Evolutionary conservation across 2,329 filamentous ascomycete species (phyloP), one percentile per base, ranked within the genome.

Genomic region (Coniochaeta sp.): DNA sequence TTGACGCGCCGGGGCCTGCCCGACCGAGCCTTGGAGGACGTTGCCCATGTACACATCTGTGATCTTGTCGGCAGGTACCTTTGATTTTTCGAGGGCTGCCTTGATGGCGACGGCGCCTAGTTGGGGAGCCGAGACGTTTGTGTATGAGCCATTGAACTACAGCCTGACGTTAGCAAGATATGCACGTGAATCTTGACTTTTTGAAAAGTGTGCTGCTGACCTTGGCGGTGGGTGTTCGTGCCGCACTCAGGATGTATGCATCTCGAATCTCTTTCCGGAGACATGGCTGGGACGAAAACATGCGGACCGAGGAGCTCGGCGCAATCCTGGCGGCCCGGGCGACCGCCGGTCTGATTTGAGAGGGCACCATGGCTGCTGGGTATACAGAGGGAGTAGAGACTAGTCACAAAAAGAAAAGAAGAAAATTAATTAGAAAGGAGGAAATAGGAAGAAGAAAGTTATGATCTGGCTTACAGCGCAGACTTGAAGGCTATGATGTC

Each of bases 41-140:
- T 97, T 96, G 71, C 95, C 95, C 90, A 98, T 96, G 79, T 98
- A 98, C 17, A 98, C 91, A 75, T 96, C 90, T 64, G 88, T 89
- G 69, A 98, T 91, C 71, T 89, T 89, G 36, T 88, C 86, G 58
- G 86, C 74, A 1, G 95, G 93, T 7, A 98, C 83, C 65, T 86
- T 88, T 58, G 93, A 96, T 75, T 95, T 96, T 67, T 88, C 84
- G 59, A 99, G 76, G 31, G 95, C 95, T 55, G 91, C 89, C 75
- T 93, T 95, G 79, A 99, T 98, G 61, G 93, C 95, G 17, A 88
- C 87, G 33, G 93, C 91, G 66, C 91, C 95, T 55, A 99, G 89
- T 70, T 90, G 83, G n/a, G 95, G 89, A 11, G 93, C 93, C 3
- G 92, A 81, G 34, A 98, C 86, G 55, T 84, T 89, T 52, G 89